Conservation (phyloP, 1,139 yeast species). For the Geotrichum restrictum region DNA sequence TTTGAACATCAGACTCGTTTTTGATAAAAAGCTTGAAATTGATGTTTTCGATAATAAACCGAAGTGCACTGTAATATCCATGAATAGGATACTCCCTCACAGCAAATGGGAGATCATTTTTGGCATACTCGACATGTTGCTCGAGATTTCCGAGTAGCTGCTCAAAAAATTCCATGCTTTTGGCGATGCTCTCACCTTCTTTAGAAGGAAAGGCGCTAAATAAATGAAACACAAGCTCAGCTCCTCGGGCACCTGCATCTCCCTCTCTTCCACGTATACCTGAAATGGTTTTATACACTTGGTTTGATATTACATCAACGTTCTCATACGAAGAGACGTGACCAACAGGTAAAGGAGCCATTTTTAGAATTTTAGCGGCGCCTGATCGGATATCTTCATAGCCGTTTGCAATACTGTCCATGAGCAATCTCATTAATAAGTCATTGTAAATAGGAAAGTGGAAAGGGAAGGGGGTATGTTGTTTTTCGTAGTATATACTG, state of each 20-base stretch:
- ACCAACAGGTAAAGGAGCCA: constrained; percentile 44
- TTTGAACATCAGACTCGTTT: constrained; percentile 11
- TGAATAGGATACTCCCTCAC: constrained; percentile 53
- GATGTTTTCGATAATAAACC: constrained; percentile 44
- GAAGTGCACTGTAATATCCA: constrained; percentile 60
- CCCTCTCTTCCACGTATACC: constrained; percentile 67
- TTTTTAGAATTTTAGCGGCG: constrained; percentile 49
- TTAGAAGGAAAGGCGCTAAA: constrained; percentile 25
- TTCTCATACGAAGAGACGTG: constrained; percentile 29
- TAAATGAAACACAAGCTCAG: constrained; percentile 46
- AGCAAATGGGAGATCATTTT: constrained; percentile 41
- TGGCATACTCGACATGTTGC: constrained; percentile 34
- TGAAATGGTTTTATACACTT: constrained; percentile 46
- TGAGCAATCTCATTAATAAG: constrained; percentile 45
- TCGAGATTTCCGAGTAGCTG: constrained; percentile 38
- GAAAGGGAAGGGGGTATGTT: constrained; percentile 45
- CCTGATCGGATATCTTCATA: constrained; percentile 68
- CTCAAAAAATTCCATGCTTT: constrained; percentile 35
- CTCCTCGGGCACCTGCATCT: constrained; percentile 74
- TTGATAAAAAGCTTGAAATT: constrained; percentile 23
- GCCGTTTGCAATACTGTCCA: constrained; percentile 62
- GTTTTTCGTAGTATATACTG: constrained; percentile 41
- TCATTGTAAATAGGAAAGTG: constrained; percentile 44
- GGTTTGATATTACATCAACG: constrained; percentile 35
- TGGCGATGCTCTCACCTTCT: constrained; percentile 21